phyloP scores from a whole-genome alignment of 2,329 filamentous ascomycete genomes.

The Scopulariopsis brevicaulis region DNA sequence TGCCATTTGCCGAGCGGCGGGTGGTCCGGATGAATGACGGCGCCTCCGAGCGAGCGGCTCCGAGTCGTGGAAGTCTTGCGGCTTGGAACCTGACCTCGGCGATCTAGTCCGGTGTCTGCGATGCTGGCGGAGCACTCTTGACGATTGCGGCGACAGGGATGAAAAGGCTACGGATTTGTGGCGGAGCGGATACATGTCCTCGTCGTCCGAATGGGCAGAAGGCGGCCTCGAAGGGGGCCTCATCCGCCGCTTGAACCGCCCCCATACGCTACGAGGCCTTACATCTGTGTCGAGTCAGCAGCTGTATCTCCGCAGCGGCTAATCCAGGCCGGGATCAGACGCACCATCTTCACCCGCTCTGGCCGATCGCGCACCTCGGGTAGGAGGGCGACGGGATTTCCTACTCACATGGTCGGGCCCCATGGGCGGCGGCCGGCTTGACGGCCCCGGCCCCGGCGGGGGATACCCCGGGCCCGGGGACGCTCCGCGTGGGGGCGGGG shows the following conservation, averaged over 20 bases:
- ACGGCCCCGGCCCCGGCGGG: slow-evolving; percentile 16
- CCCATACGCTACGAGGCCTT: neutral
- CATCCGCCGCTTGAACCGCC: neutral
- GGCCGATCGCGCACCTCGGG: slow-evolving; percentile 3
- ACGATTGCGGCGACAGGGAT: slow-evolving; percentile 32
- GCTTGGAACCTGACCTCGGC: neutral
- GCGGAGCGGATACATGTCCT: neutral
- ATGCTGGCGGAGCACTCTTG: slow-evolving; percentile 1
- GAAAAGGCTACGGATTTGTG: slow-evolving; percentile 33
- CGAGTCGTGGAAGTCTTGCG: neutral
- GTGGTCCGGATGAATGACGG: slow-evolving; percentile 12
- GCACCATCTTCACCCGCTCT: neutral
- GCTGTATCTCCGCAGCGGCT: neutral
- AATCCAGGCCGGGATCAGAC: slow-evolving; percentile 1
- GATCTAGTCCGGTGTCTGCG: neutral
- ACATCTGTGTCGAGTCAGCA: neutral
- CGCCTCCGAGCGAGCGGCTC: neutral
- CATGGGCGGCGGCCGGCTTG: slow-evolving; percentile 16
- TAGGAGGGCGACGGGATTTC: slow-evolving; percentile 15
- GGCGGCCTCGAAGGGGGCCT: neutral
- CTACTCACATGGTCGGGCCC: slow-evolving; percentile 33
- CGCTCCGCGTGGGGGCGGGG: slow-evolving; percentile 13
- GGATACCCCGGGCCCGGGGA: slow-evolving; percentile 14
- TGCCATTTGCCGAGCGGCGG: neutral
- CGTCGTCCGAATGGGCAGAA: neutral